Base-by-base conservation (phyloP, 495 filamentous ascomycete genomes). In the Emericellopsis terricola region DNA sequence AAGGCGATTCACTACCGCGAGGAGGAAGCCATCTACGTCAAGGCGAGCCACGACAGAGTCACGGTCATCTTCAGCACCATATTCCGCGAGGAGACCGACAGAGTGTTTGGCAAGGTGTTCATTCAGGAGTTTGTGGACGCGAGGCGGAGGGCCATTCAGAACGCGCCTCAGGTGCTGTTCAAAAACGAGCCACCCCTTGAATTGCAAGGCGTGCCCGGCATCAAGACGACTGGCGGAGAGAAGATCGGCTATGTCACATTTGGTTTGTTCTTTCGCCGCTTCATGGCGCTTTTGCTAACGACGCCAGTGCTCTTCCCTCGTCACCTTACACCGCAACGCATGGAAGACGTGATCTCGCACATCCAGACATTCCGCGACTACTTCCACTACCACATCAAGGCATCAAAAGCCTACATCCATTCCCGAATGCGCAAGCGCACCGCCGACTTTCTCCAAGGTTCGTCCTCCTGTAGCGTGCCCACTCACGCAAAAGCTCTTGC, bases 381-480 rank as follows among this genome's bases (percentile, higher is more conserved):
- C 55, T 99, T 99, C 68, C 89, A 99, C 54, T 99, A 99, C 54
- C 89, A 99, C 57, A 99, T 99, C 63, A 99, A 99, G 59, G 89
- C 89, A 18, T 92, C 87, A 30, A 96, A 94, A 64, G 89, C 91
- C 29, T 97, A 94, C 53, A 96, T 99, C 45, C 89, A 99, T 65
- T 87, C 84, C 9, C 71, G 89, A 48, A 99, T 99, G 89, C 73
- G 89, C 44, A 77, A 83, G 56, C 71, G 89, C 49, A 96, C 92
- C 15, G 91, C 91, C 21, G 91, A 99, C 54, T 96, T 96, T 62
- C 70, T 99, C 31, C 92, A 99, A 69, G 81, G 81, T 84, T 60
- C 44, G 60, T 45, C 16, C 3, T 33, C 16, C 15, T 15, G 16
- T 2, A n/a, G n/a, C n/a, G n/a, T n/a, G n/a, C n/a, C n/a, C n/a